Evolutionary conservation across 2,329 filamentous ascomycete genomes (phyloP).

Genomic region (Hymenoscyphus infarciens): DNA sequence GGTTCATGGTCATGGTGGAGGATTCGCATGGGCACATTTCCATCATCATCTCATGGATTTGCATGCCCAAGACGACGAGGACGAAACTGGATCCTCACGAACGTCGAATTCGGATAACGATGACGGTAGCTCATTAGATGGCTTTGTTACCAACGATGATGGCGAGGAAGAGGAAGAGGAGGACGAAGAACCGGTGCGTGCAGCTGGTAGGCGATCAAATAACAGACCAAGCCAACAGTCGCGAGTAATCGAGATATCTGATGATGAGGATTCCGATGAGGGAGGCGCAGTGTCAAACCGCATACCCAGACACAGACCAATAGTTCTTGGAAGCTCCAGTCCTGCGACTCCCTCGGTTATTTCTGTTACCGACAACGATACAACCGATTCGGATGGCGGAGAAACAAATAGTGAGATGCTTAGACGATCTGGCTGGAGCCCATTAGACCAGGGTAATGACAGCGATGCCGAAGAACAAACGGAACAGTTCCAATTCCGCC

Average conservation of each 20-base stretch:
- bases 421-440: slow-evolving; percentile 34
- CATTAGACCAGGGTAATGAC: slow-evolving; percentile 34
- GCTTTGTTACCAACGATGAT: slow-evolving; percentile 26
- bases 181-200: slow-evolving; percentile 21
- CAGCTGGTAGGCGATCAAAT: background rate
- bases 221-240: slow-evolving; percentile 5
- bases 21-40: background rate
- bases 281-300: slow-evolving; percentile 31
- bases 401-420: slow-evolving; percentile 28
- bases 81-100: slow-evolving; percentile 7
- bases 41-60: slow-evolving; percentile 8
- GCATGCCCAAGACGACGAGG: slow-evolving; percentile 12
- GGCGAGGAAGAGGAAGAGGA: slow-evolving; percentile 30
- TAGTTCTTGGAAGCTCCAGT: slow-evolving; percentile 13
- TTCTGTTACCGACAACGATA: slow-evolving; percentile 22
- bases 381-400: slow-evolving; percentile 31
- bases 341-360: slow-evolving; percentile 21
- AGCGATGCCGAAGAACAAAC: slow-evolving; percentile 25
- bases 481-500: slow-evolving; percentile 12
- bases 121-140: slow-evolving; percentile 31
- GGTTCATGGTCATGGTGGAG: slow-evolving; percentile 1
- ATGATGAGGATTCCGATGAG: slow-evolving; percentile 33
- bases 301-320: slow-evolving; percentile 20
- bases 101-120: slow-evolving; percentile 19
- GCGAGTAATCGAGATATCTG: slow-evolving; percentile 25